Percentiles rank a stretch among this genome's conserved stretches.
Evolutionary conservation across 495 filamentous ascomycete genomes (phyloP).

Genomic region (Xylaria flabelliformis): DNA sequence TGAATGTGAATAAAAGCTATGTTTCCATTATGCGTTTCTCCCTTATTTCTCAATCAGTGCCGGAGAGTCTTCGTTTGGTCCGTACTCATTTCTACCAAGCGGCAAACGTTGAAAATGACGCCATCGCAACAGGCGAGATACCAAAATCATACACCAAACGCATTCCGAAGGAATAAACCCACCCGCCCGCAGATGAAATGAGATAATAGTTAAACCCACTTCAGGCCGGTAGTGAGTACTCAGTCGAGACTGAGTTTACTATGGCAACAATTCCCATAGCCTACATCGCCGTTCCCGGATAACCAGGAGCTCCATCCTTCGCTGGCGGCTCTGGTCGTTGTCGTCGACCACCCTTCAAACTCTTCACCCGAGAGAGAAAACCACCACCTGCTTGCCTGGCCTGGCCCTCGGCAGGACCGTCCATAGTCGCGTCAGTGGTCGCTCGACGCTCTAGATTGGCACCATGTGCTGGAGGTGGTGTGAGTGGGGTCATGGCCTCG

Average conservation of each 20-base stretch:
- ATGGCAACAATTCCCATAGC: background rate
- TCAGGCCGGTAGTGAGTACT: background rate
- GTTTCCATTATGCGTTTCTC: background rate
- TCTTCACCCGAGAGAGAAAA: constrained; percentile 87
- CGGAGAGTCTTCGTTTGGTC: background rate
- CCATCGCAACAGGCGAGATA: background rate
- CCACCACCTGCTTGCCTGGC: constrained; percentile 61
- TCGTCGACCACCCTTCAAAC: constrained; percentile 69
- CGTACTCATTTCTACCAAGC: background rate
- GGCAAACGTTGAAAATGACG: constrained; percentile 1
- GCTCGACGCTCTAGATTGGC: constrained; percentile 68
- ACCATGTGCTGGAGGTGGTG: constrained; percentile 67
- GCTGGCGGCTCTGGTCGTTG: constrained; percentile 42
- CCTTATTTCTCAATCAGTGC: constrained; percentile 5
- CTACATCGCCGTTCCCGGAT: constrained; percentile 37
- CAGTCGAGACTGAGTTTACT: background rate
- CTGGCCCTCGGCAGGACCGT: constrained; percentile 45
- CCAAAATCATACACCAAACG: constrained; percentile 9
- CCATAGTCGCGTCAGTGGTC: constrained; percentile 67
- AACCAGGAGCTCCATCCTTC: constrained; percentile 34
- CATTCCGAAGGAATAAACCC: background rate
- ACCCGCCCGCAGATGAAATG: constrained; percentile 8
- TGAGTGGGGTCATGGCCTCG: constrained; percentile 63
- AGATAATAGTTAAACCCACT: background rate
- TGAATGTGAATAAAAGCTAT: constrained; percentile 24